A percentile compares a stretch with the other conserved stretches of the same genome.
Evolutionary conservation across 345 rosid genomes (phyloP).

Genomic region (Pugionium dolabratum): DNA sequence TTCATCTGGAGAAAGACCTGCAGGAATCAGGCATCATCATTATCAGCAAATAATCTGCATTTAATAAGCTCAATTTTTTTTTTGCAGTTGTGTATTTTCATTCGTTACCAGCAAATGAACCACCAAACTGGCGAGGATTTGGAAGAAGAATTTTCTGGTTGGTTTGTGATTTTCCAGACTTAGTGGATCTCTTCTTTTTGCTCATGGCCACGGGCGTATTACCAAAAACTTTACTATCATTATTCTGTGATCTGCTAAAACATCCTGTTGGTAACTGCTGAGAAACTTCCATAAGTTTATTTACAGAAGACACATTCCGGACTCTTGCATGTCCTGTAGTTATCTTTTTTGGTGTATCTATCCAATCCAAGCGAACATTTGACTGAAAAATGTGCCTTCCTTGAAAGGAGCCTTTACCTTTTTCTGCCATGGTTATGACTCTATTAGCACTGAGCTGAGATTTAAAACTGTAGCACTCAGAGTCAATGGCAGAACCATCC

Average conservation of each 20-base stretch:
- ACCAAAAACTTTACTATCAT: constrained; percentile 39
- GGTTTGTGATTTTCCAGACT: constrained; percentile 39
- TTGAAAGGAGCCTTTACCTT: constrained; percentile 32
- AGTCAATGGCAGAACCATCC: constrained; percentile 30
- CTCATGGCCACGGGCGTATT: constrained; percentile 40
- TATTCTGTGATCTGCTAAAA: constrained; percentile 36
- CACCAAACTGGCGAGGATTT: constrained; percentile 34
- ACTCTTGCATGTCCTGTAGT: constrained; percentile 52
- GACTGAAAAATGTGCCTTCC: constrained; percentile 40
- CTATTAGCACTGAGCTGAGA: constrained; percentile 29
- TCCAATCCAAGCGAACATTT: constrained; percentile 36
- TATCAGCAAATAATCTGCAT: constrained; percentile 11
- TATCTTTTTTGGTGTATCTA: constrained; percentile 54
- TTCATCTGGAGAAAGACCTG: constrained; percentile 50
- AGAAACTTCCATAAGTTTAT: constrained; percentile 33
- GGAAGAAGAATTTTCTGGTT: constrained; percentile 41
- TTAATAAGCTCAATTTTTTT: not conserved
- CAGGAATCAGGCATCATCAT: constrained; percentile 32
- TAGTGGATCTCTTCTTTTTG: constrained; percentile 56
- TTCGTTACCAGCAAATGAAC: constrained; percentile 49
- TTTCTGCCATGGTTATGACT: constrained; percentile 36
- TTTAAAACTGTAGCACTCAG: constrained; percentile 27
- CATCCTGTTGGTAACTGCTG: constrained; percentile 28
- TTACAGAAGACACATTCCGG: constrained; percentile 49
- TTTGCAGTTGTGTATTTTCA: not conserved